phyloP scores from a whole-genome alignment of 768 basidiomycete species.

The Leucosporidium creatinivorum region DNA sequence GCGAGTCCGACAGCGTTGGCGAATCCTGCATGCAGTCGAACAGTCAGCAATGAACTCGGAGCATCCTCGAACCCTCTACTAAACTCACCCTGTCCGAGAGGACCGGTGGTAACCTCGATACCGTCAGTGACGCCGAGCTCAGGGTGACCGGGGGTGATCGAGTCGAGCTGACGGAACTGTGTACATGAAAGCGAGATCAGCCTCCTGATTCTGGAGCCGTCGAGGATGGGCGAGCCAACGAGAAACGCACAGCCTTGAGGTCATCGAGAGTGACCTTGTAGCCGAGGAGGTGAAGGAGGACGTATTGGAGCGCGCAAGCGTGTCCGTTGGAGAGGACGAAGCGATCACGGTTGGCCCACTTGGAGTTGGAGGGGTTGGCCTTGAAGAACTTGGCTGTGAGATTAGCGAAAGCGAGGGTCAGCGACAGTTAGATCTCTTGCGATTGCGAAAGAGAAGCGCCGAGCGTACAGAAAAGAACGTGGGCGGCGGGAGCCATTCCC shows the following conservation, averaged over 20 bases:
- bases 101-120: slow-evolving; percentile 79
- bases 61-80: neutral
- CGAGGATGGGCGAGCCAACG: too few species aligned
- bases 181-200: too few species aligned
- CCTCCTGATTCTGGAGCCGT: too few species aligned
- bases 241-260: slow-evolving; percentile 53
- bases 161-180: slow-evolving; percentile 78
- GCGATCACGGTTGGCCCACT: slow-evolving; percentile 94
- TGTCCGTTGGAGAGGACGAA: slow-evolving; percentile 95
- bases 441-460: neutral
- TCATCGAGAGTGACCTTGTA: slow-evolving; percentile 89
- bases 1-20: slow-evolving; percentile 89
- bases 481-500: slow-evolving; percentile 82
- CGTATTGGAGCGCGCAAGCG: slow-evolving; percentile 85
- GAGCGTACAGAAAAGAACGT: slow-evolving; percentile 70
- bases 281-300: slow-evolving; percentile 80
- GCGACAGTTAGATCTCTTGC: neutral
- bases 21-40: slow-evolving; percentile 51
- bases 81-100: slow-evolving; percentile 64
- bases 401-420: slow-evolving; percentile 3
- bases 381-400: slow-evolving; percentile 61
- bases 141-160: slow-evolving; percentile 88
- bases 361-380: slow-evolving; percentile 76
- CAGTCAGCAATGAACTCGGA: neutral
- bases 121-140: slow-evolving; percentile 66